Evolutionary conservation across 495 filamentous ascomycete species (phyloP), one percentile per base, ranked within the genome.

Genomic region (Talaromyces adpressus): DNA sequence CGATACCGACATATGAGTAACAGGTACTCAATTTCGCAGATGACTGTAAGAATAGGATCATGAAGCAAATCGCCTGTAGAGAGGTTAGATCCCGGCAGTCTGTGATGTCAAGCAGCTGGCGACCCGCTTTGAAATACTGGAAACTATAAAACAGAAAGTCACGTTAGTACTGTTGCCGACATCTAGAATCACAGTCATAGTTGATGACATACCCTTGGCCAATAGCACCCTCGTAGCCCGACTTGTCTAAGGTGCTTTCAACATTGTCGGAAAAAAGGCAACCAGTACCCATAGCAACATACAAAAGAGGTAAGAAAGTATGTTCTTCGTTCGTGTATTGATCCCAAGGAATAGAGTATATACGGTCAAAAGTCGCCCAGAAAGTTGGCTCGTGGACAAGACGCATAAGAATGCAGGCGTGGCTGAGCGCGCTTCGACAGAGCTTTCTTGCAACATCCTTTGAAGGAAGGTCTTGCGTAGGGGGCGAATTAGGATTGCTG

Each of bases 1-100:
- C 93, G 64, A 97, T 91, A 22, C 92, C 93, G 57, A 98, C 83
- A 73, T 94, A 96, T 0, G 92, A 90, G 72, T 97, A 97, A 72
- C 93, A 98, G 22, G 90, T 94, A 68, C 90, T 93, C 60, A 97
- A 79, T 69, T 94, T 92, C 6, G 92, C 91, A 16, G 94, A 92
- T 0, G 89, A 91, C 63, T 98, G 93, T 1, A 98, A 80, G 70
- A 97, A 98, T 1, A 97, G 77, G 49, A 96, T 89, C 89, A 96
- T 95, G 77, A 92, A 95, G 27, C 96, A 78, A 29, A 97, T 85
- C 1, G 90, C 89, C 70, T 98, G 93, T 16, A 98, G 79, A 2
- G 91, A 92, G 12, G 76, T 83, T 53, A 98, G 79, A 74, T 97
- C 93, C 64, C 92, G 85, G 66, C 92, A 96, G 67, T 97, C 91